Conservation (phyloP, 257 asterid genomes). For the Voacanga thouarsii region DNA sequence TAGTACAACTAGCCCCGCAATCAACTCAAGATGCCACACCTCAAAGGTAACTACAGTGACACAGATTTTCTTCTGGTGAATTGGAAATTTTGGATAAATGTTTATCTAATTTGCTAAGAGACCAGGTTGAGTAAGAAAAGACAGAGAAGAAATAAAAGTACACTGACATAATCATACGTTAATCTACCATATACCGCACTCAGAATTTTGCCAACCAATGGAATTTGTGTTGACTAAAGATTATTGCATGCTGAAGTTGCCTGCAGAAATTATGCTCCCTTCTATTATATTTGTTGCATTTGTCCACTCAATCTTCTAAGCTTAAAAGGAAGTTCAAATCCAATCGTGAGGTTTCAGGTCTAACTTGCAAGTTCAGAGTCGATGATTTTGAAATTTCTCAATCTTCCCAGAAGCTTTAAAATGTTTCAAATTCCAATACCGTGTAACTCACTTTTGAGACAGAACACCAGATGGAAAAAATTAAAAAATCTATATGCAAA, state of each 20-base stretch:
- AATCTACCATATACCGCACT: neutral
- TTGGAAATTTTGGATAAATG: neutral
- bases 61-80: constrained; percentile 11
- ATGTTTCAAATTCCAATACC: too few species aligned
- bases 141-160: neutral
- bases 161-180: neutral
- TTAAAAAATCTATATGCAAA: too few species aligned
- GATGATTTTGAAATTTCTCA: too few species aligned
- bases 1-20: constrained; percentile 61
- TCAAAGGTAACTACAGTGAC: constrained; percentile 59
- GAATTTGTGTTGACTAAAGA: neutral
- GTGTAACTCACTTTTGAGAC: too few species aligned
- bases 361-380: too few species aligned
- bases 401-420: too few species aligned
- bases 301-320: too few species aligned
- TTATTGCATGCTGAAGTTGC: neutral
- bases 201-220: neutral
- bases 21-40: constrained; percentile 70
- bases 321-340: too few species aligned
- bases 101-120: too few species aligned
- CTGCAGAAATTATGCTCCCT: neutral
- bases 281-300: too few species aligned
- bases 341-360: too few species aligned
- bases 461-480: too few species aligned
- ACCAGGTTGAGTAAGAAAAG: neutral